Conservation (phyloP, 345 rosid species). For the Odontarrhena argentea region DNA sequence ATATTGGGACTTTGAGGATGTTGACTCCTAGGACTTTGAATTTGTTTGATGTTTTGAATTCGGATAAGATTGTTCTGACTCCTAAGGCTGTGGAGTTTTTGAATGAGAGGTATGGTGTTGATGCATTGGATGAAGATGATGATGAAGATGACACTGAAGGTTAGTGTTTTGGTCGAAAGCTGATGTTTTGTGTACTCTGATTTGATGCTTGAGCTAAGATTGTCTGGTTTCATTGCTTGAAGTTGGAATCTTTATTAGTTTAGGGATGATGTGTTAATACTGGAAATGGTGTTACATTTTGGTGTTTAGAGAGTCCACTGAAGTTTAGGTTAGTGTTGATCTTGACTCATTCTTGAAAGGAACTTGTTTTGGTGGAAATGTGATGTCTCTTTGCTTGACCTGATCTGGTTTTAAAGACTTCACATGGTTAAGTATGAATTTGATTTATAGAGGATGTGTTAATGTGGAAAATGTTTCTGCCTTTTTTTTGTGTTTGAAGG, state of each 20-base stretch:
- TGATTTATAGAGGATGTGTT: conserved; percentile 5
- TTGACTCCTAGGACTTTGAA: conserved; percentile 88
- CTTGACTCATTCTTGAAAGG: neutral
- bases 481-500: conserved; percentile 19
- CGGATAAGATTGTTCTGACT: conserved; percentile 80
- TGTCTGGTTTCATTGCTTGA: too few relatives aligned
- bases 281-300: too few relatives aligned
- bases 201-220: too few relatives aligned
- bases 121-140: conserved; percentile 37
- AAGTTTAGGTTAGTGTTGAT: too few relatives aligned
- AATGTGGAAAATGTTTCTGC: neutral
- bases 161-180: conserved; percentile 32
- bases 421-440: neutral
- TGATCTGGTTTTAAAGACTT: too few relatives aligned
- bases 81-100: conserved; percentile 68
- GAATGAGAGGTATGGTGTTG: conserved; percentile 76
- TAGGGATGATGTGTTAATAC: too few relatives aligned
- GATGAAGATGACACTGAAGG: conserved; percentile 59
- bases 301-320: too few relatives aligned
- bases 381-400: neutral
- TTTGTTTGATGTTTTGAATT: conserved; percentile 82
- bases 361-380: neutral
- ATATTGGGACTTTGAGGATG: conserved; percentile 83
- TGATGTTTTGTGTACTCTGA: too few relatives aligned
- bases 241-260: too few relatives aligned